Evolutionary conservation across 352 stramenopile genomes (phyloP).

Genomic region (Phytophthora cactorum): DNA sequence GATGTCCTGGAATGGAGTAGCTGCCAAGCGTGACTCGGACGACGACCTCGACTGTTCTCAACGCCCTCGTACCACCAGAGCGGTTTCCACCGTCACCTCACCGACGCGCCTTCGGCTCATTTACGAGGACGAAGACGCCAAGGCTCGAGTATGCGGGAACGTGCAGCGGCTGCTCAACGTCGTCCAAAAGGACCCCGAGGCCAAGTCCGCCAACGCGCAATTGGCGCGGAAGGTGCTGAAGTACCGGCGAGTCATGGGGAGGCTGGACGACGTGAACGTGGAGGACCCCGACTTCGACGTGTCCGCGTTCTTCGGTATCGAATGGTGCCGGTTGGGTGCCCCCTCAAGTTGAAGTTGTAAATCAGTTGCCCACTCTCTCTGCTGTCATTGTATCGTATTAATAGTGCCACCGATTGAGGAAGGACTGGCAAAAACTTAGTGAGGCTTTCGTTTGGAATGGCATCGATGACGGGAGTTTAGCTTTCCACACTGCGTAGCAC

Average conservation of each 20-base stretch:
- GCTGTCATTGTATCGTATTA: neutral
- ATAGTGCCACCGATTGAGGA: neutral
- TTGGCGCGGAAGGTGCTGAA: constrained; percentile 46
- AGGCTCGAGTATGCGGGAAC: constrained; percentile 44
- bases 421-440: neutral
- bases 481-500: constrained; percentile 17
- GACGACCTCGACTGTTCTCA: constrained; percentile 12
- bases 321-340: constrained; percentile 40
- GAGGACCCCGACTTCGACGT: constrained; percentile 43
- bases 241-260: constrained; percentile 44
- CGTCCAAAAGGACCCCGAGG: constrained; percentile 36
- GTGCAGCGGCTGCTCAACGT: constrained; percentile 43
- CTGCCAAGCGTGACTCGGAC: constrained; percentile 3
- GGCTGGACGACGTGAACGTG: constrained; percentile 42
- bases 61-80: constrained; percentile 18
- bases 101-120: constrained; percentile 42
- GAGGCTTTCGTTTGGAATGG: constrained; percentile 2
- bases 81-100: constrained; percentile 5
- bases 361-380: neutral
- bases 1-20: constrained; percentile 34
- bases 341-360: constrained; percentile 32
- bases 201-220: constrained; percentile 36
- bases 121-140: constrained; percentile 46
- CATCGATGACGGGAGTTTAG: constrained; percentile 10
- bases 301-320: constrained; percentile 51